A percentile compares a stretch with the other conserved stretches of the same genome.
Conservation (phyloP, 139 green algal genomes). For the Chlorella vulgaris region DNA sequence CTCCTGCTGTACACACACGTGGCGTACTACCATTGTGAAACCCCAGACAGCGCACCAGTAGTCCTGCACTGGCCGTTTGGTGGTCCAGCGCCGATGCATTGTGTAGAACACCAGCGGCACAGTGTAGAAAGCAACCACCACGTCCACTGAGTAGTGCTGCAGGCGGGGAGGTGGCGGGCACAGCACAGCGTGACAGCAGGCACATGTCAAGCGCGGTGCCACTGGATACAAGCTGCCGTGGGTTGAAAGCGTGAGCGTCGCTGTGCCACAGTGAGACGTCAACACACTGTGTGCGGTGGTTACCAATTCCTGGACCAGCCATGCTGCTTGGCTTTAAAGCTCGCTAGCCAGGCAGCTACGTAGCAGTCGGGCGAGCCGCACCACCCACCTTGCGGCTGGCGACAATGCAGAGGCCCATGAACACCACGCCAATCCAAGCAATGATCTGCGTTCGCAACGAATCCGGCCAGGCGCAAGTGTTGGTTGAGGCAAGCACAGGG, state of each 20-base stretch:
- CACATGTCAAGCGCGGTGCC: too few relatives aligned
- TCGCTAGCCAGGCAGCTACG: too few relatives aligned
- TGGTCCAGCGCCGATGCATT: constrained; percentile 77
- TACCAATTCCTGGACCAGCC: too few relatives aligned
- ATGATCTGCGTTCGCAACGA: constrained; percentile 47
- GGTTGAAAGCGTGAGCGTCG: too few relatives aligned
- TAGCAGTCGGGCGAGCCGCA: too few relatives aligned
- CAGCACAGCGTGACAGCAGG: not conserved
- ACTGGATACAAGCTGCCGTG: too few relatives aligned
- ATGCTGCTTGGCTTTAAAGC: too few relatives aligned
- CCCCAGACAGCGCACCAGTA: constrained; percentile 41
- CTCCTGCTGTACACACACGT: too few relatives aligned
- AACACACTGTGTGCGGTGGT: too few relatives aligned
- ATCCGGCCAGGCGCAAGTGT: too few relatives aligned
- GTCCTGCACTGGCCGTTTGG: constrained; percentile 62
- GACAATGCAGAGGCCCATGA: constrained; percentile 83
- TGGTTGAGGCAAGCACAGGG: not conserved
- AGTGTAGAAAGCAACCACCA: constrained; percentile 62
- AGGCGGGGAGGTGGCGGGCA: not conserved
- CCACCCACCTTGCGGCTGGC: constrained; percentile 79
- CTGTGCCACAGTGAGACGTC: too few relatives aligned
- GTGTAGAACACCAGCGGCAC: constrained; percentile 88
- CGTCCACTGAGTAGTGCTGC: constrained; percentile 33
- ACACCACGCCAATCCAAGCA: constrained; percentile 55
- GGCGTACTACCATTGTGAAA: too few relatives aligned